Percentiles rank a stretch among this genome's conserved stretches.
Evolutionary conservation across 1,284 basidiomycete genomes (phyloP).

Genomic region (Marasmius oreades): DNA sequence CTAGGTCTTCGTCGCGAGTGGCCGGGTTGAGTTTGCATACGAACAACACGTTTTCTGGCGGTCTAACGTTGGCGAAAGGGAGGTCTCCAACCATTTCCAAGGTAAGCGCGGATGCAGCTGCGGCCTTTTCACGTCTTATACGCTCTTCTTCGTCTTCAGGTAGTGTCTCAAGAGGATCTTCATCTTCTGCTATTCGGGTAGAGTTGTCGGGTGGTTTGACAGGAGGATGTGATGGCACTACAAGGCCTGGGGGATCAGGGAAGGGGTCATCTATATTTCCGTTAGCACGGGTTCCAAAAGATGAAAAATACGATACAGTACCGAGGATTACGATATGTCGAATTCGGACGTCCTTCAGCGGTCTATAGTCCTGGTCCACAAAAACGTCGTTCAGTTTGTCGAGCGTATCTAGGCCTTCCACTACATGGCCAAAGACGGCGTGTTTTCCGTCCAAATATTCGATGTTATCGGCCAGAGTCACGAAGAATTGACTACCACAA

Average conservation of each 20-base stretch:
- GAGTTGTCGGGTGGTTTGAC: constrained; percentile 78
- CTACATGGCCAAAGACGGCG: constrained; percentile 92
- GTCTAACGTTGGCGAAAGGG: constrained; percentile 96
- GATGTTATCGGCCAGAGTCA: constrained; percentile 87
- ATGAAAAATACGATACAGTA: constrained; percentile 33
- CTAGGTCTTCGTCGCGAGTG: constrained; percentile 92
- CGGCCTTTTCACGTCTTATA: constrained; percentile 78
- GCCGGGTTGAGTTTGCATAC: constrained; percentile 98
- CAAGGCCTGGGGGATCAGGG: constrained; percentile 76
- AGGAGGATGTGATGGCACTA: constrained; percentile 75
- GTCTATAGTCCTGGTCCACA: constrained; percentile 84
- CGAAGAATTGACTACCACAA: constrained; percentile 95
- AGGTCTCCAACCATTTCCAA: constrained; percentile 99
- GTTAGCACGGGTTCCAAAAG: not conserved
- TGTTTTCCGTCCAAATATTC: constrained; percentile 97
- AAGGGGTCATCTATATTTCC: constrained; percentile 83
- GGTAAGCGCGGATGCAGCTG: constrained; percentile 90
- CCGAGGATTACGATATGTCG: constrained; percentile 91
- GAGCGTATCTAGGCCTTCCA: constrained; percentile 91
- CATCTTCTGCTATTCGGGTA: constrained; percentile 88
- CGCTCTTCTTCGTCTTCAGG: constrained; percentile 84
- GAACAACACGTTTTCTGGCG: constrained; percentile 97
- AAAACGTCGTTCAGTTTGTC: constrained; percentile 93
- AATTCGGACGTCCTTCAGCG: constrained; percentile 92
- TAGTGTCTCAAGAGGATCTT: constrained; percentile 74